Conservation (phyloP, 2,329 filamentous ascomycete species). For the Cytospora paraplurivora region DNA sequence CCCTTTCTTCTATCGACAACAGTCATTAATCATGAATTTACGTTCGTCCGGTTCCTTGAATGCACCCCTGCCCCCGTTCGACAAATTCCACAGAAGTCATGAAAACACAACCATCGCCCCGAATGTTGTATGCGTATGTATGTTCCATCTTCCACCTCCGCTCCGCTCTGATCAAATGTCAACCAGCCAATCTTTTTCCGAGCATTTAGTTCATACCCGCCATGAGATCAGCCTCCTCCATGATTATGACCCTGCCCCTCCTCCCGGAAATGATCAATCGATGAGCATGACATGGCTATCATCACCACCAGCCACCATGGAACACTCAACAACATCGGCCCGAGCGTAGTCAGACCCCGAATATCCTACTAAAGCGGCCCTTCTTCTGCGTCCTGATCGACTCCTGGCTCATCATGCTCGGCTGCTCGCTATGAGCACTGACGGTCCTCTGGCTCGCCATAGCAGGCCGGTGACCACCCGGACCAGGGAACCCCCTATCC, state of each 20-base stretch:
- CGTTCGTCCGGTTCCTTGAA: not conserved
- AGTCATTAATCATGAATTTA: constrained; percentile 1
- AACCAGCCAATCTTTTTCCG: too few species aligned
- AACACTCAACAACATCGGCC: not conserved
- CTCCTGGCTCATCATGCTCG: constrained; percentile 27
- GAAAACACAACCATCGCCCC: too few species aligned
- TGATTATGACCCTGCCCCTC: not conserved
- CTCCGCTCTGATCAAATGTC: too few species aligned
- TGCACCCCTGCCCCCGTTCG: not conserved
- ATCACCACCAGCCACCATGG: not conserved
- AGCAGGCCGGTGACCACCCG: constrained; percentile 13
- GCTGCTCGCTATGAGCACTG: constrained; percentile 22
- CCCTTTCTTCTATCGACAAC: not conserved
- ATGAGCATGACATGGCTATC: too few species aligned
- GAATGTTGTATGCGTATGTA: too few species aligned
- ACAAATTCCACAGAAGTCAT: too few species aligned
- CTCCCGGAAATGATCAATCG: too few species aligned
- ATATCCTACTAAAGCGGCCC: constrained; percentile 25
- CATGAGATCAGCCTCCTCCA: not conserved
- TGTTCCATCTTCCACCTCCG: too few species aligned
- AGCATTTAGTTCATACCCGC: too few species aligned
- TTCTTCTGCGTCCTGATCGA: constrained; percentile 27
- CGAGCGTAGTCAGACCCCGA: constrained; percentile 19
- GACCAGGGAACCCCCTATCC: not conserved
- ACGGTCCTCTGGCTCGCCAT: constrained; percentile 23